These are phyloP conservation scores for Nitzschia palea DNA, from an alignment of 108 stramenopile species.

Conservation along the genomic window DNA sequence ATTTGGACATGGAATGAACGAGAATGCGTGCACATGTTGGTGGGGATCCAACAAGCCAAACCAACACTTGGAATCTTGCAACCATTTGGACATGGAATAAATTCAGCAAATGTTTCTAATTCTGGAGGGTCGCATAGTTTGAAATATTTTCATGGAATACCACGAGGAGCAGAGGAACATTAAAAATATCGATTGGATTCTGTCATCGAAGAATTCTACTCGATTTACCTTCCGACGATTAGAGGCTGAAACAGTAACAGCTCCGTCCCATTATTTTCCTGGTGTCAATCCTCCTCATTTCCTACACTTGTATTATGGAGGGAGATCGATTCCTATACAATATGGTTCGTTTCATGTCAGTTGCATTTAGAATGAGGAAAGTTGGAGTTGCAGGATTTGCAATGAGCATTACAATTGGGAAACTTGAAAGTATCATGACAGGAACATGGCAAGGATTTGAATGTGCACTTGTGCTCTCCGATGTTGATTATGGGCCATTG, in stretches of 20 bases:
- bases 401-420: slow-evolving; percentile 36
- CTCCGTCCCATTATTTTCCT: slow-evolving; percentile 5
- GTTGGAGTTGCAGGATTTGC: slow-evolving; percentile 44
- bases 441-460: slow-evolving; percentile 8
- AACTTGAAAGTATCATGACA: slow-evolving; percentile 2
- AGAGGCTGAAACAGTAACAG: neutral
- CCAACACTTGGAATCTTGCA: slow-evolving; percentile 57
- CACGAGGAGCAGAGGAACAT: neutral
- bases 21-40: no score
- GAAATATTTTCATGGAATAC: slow-evolving; percentile 58
- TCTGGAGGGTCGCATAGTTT: slow-evolving; percentile 57
- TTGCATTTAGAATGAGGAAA: slow-evolving; percentile 58
- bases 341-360: slow-evolving; percentile 78
- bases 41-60: no score
- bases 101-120: slow-evolving; percentile 21
- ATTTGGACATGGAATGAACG: no score
- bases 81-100: neutral
- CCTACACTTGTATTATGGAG: slow-evolving; percentile 46
- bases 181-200: neutral
- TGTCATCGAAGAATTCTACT: neutral
- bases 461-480: slow-evolving; percentile 44
- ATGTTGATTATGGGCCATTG: slow-evolving; percentile 32
- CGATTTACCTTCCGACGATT: slow-evolving; percentile 5
- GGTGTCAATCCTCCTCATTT: slow-evolving; percentile 16
- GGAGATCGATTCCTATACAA: slow-evolving; percentile 88